Conservation (phyloP, 176 grass and related monocot genomes). For the Raddia distichophylla region DNA sequence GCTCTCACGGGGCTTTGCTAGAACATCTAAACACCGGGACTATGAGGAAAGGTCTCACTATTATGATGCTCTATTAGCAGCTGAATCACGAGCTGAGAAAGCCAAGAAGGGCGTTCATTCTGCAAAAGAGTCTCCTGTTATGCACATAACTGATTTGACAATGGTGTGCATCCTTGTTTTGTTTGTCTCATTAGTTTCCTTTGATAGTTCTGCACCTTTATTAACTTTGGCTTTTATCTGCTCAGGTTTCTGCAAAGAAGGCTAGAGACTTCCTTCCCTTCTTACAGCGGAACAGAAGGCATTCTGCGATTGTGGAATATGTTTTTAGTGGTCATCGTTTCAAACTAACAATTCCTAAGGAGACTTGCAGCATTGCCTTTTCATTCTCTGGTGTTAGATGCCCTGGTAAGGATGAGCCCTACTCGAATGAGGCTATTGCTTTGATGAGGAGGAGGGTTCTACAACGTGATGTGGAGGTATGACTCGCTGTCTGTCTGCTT, state of each 20-base stretch:
- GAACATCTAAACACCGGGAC: constrained; percentile 80
- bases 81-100: constrained; percentile 88
- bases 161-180: constrained; percentile 42
- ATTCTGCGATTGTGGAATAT: constrained; percentile 89
- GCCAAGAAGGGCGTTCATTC: constrained; percentile 92
- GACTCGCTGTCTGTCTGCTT: not conserved
- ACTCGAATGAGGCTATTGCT: constrained; percentile 93
- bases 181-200: constrained; percentile 9
- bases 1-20: constrained; percentile 80
- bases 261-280: constrained; percentile 96
- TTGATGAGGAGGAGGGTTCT: constrained; percentile 94
- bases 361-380: constrained; percentile 96
- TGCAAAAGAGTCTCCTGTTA: constrained; percentile 70
- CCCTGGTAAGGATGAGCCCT: constrained; percentile 81
- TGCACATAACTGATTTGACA: constrained; percentile 95
- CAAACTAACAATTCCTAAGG: constrained; percentile 94
- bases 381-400: constrained; percentile 96
- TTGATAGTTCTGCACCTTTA: not conserved
- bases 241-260: constrained; percentile 80
- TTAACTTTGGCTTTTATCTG: constrained; percentile 21
- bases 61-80: constrained; percentile 83
- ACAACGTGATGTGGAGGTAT: constrained; percentile 91
- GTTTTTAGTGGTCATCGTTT: constrained; percentile 96
- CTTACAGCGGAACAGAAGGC: constrained; percentile 79
- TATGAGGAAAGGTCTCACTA: constrained; percentile 96